Evolutionary conservation across 2,329 filamentous ascomycete species (phyloP), one percentile per base, ranked within the genome.

Genomic region (Stachybotrys chartarum): DNA sequence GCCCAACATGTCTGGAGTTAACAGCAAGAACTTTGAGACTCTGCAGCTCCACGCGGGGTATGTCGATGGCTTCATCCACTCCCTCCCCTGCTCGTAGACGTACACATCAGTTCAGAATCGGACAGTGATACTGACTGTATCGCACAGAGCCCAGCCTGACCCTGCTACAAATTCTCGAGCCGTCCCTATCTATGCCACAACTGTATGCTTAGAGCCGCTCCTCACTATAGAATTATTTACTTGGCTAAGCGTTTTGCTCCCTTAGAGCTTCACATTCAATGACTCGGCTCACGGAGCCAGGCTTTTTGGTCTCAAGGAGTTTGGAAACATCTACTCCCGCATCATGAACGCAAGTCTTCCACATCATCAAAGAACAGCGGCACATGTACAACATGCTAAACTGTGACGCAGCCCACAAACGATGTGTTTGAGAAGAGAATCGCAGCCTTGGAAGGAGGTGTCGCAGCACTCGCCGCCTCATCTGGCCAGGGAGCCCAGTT

Each of bases 371-470:
- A 24, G n/a, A n/a, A n/a, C 4, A 24, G 3, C 10, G 10, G 35
- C 5, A 42, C 3, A 56, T 53, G 4, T 51, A 14, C 45, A 17
- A 30, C 24, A 45, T 11, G 32, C 35, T 24, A 18, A n/a, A 14
- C 55, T 18, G 46, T 30, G 11, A 32, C 30, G 30, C 61, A 91
- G 87, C 92, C 93, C 3, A 97, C 93, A 0, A 88, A 93, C 63
- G 93, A 95, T 72, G 93, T 97, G 31, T 93, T 99, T 61, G 94
- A 99, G 76, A 95, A 97, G 78, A 86, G 93, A 58, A 88, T 97
- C 52, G 92, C 93, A n/a, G 92, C 93, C 14, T 84, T 97, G 5
- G 94, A 99, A 75, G 93, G 92, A 35, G 94, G 94, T 66, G 85
- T 90, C 35, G 92, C 89, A 16, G 92, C 91, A 49, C 82, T 97